Percentiles rank a stretch among this genome's conserved stretches.
phyloP scores from a whole-genome alignment of 768 basidiomycete species.

The Chalciporus sphaerocephalus region DNA sequence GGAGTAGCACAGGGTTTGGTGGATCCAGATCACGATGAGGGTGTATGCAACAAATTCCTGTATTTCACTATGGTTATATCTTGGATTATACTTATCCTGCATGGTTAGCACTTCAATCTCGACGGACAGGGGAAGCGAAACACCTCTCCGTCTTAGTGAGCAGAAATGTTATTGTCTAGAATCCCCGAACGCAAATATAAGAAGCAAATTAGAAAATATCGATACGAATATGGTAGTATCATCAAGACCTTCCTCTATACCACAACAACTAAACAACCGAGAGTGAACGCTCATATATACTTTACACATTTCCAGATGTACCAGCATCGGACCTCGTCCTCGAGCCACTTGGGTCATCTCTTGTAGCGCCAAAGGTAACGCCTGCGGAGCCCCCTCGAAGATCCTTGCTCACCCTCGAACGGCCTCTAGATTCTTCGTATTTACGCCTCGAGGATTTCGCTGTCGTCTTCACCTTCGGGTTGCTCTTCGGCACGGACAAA shows the following conservation, averaged over 20 bases:
- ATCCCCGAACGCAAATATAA: background rate
- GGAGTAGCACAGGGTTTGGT: conserved; percentile 76
- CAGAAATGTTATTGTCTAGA: conserved; percentile 1
- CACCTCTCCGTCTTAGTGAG: background rate
- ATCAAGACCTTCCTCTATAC: background rate
- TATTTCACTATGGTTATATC: background rate
- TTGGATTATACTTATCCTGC: background rate
- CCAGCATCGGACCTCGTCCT: conserved; percentile 6
- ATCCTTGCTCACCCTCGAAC: conserved; percentile 39
- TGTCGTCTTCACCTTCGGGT: conserved; percentile 5
- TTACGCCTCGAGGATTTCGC: conserved; percentile 6
- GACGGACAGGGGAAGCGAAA: background rate
- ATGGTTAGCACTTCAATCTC: background rate
- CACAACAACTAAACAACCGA: background rate
- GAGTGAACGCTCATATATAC: background rate
- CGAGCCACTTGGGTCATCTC: conserved; percentile 5
- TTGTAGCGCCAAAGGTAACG: conserved; percentile 16
- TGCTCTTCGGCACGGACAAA: conserved; percentile 16
- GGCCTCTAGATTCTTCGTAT: conserved; percentile 20
- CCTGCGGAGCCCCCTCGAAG: conserved; percentile 31
- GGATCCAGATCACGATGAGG: conserved; percentile 66
- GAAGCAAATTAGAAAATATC: conserved; percentile 14
- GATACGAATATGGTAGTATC: conserved; percentile 12
- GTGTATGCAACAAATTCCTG: conserved; percentile 1
- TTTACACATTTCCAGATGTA: conserved; percentile 4